phyloP scores from a whole-genome alignment of 1,284 basidiomycete genomes.

The Pseudozyma flocculosa region DNA sequence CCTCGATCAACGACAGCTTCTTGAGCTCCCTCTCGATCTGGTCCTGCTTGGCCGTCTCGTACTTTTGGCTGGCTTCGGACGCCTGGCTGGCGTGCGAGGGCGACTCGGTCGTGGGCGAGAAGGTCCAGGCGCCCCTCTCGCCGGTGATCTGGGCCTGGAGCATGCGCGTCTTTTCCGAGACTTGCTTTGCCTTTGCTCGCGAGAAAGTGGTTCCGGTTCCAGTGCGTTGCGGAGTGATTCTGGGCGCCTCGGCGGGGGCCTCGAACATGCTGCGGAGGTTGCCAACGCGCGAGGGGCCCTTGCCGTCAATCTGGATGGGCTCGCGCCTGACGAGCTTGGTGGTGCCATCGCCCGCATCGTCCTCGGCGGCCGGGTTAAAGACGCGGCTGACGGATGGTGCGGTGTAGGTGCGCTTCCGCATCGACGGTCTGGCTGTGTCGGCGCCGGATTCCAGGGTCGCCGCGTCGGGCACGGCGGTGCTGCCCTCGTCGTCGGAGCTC shows the following conservation, averaged over 20 bases:
- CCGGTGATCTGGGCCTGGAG: conserved; percentile 39
- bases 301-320: conserved; percentile 22
- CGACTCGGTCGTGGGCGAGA: background rate
- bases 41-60: background rate
- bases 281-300: conserved; percentile 22
- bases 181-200: conserved; percentile 14
- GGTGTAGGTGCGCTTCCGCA: conserved; percentile 24
- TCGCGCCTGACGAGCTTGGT: conserved; percentile 21
- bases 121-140: conserved; percentile 5
- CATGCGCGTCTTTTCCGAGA: conserved; percentile 34
- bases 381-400: conserved; percentile 26
- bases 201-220: too few relatives aligned
- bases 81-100: background rate
- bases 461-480: background rate
- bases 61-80: background rate
- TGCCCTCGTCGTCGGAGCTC: conserved; percentile 15
- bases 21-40: background rate
- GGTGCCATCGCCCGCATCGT: conserved; percentile 10
- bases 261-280: conserved; percentile 32
- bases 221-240: conserved; percentile 5
- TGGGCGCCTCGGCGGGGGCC: conserved; percentile 2
- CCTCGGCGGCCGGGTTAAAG: conserved; percentile 12
- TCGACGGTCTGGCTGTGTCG: conserved; percentile 5
- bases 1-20: background rate
- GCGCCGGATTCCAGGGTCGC: too few relatives aligned